These are phyloP conservation scores for Penicillium brevicompactum DNA, from an alignment of 2,329 filamentous ascomycete genomes.

Conservation along the genomic window DNA sequence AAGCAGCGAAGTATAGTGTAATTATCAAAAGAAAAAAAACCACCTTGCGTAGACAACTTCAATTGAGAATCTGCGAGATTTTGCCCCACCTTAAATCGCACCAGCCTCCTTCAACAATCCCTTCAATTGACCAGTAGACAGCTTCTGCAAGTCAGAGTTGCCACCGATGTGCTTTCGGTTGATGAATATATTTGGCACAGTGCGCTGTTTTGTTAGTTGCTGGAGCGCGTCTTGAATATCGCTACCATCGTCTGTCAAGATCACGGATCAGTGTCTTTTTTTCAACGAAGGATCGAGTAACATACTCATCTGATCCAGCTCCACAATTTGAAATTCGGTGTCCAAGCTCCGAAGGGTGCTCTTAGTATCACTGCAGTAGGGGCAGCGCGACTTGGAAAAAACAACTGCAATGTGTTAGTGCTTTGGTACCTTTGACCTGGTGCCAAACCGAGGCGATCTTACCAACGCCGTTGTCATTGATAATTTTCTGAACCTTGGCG, in stretches of 20 bases:
- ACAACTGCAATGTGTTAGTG: conserved; percentile 1
- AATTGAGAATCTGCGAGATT: not conserved
- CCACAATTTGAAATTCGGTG: conserved; percentile 1
- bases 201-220: conserved; percentile 8
- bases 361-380: conserved; percentile 7
- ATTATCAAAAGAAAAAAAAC: too few species aligned
- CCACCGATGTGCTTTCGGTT: conserved; percentile 9
- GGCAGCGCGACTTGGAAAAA: conserved; percentile 10
- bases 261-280: not conserved
- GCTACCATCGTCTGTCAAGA: conserved; percentile 2
- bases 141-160: conserved; percentile 9
- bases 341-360: conserved; percentile 1
- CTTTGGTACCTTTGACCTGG: not conserved
- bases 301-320: conserved; percentile 5
- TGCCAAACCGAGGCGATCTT: not conserved
- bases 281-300: not conserved
- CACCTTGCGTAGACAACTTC: too few species aligned
- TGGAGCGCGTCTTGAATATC: conserved; percentile 8
- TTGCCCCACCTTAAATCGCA: not conserved
- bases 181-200: conserved; percentile 13
- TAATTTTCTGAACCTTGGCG: not conserved
- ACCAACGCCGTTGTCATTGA: conserved; percentile 1
- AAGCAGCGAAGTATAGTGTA: too few species aligned
- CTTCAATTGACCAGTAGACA: not conserved
- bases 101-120: not conserved